These are phyloP conservation scores for Pythium brassicae DNA, from an alignment of 352 stramenopile genomes.

Conservation along the genomic window DNA sequence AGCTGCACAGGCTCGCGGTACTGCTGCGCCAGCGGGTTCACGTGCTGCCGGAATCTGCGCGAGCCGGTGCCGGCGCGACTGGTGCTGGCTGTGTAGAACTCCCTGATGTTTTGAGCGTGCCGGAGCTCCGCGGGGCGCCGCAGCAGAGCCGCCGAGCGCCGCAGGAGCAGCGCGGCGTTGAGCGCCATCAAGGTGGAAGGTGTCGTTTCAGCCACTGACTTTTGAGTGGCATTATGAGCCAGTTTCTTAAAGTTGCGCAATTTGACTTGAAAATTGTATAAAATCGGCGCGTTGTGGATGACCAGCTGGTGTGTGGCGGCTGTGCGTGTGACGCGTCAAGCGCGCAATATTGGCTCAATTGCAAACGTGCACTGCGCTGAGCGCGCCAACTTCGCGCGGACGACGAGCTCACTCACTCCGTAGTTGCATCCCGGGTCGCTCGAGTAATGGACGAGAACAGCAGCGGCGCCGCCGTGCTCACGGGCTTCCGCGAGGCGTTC, in stretches of 20 bases:
- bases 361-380: too few species aligned
- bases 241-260: too few species aligned
- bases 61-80: conserved; percentile 13
- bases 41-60: conserved; percentile 77
- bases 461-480: conserved; percentile 39
- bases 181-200: too few species aligned
- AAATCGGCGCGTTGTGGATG: too few species aligned
- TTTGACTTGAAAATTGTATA: too few species aligned
- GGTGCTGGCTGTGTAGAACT: neutral
- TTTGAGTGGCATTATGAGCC: too few species aligned
- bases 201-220: too few species aligned
- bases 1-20: conserved; percentile 62
- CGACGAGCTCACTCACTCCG: too few species aligned
- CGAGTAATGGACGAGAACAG: conserved; percentile 64
- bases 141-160: neutral
- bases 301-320: neutral
- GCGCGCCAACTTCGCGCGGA: too few species aligned
- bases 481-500: conserved; percentile 35
- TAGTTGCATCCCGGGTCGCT: neutral
- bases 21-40: conserved; percentile 69
- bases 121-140: neutral
- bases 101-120: neutral
- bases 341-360: neutral
- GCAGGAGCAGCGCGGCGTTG: neutral
- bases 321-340: conserved; percentile 2